Evolutionary conservation across 2,329 filamentous ascomycete genomes (phyloP).

Genomic region (Endothia cerciana): DNA sequence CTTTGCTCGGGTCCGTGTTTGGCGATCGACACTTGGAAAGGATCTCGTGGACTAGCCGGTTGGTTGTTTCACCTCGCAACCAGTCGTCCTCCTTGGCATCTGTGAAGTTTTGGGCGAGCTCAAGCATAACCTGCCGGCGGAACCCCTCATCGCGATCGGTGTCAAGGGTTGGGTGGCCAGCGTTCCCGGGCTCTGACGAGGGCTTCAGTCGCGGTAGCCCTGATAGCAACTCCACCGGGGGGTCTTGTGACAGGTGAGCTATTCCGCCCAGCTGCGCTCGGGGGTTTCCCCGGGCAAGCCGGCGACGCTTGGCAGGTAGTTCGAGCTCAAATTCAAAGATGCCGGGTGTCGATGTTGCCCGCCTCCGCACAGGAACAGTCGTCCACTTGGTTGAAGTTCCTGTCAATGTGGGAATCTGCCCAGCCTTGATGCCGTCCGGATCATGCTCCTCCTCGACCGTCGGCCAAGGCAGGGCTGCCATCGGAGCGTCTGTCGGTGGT

Average conservation of each 20-base stretch:
- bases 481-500: not conserved
- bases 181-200: not conserved
- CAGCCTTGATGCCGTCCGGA: constrained; percentile 16
- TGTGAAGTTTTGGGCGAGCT: constrained; percentile 26
- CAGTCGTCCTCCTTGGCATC: constrained; percentile 27
- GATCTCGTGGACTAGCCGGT: constrained; percentile 28
- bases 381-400: constrained; percentile 26
- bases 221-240: not conserved
- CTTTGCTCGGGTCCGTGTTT: constrained; percentile 25
- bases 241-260: not conserved
- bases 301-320: constrained; percentile 23
- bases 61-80: constrained; percentile 27
- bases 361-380: constrained; percentile 23
- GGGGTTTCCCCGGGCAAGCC: not conserved
- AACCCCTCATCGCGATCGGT: constrained; percentile 21
- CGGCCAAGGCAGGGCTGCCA: constrained; percentile 4
- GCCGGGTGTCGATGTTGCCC: constrained; percentile 24
- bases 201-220: not conserved
- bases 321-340: constrained; percentile 28
- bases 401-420: constrained; percentile 5
- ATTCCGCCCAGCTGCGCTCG: not conserved
- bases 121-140: constrained; percentile 23
- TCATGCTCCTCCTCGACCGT: constrained; percentile 2
- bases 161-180: constrained; percentile 15
- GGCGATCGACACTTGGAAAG: constrained; percentile 26